Evolutionary conservation across 2,329 filamentous ascomycete genomes (phyloP), one percentile per base, ranked within the genome.

Genomic region (Trichoderma harzianum): DNA sequence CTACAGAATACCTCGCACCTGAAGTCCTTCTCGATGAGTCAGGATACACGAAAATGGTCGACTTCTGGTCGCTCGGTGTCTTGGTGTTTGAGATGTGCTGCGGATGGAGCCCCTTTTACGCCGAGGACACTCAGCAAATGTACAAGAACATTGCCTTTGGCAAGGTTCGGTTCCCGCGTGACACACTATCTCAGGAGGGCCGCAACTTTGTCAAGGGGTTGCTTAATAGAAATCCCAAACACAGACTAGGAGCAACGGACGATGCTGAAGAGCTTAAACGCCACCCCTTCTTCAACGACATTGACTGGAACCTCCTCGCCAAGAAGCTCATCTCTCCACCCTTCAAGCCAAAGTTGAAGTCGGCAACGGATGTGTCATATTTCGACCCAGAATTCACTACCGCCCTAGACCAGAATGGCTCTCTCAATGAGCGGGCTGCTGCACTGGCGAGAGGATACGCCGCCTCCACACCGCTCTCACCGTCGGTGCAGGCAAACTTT

Each of bases 91-190:
- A 99, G 82, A 99, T 99, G 96, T 99, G 96, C 85, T 99, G 96
- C 78, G 96, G 96, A 39, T 99, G 96, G 96, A 98, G 94, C 78
- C 96, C 96, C 0, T 99, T 99, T 83, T 99, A 98, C 77, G 96
- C 96, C 71, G 96, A 99, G 79, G 96, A 99, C 79, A 99, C 96
- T 0, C 96, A 99, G 82, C 96, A 99, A 82, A 99, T 99, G 96
- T 99, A 99, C 86, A 99, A 99, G 86, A 99, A 99, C 84, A 99
- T 99, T 80, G 96, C 96, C 0, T 99, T 99, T 79, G 96, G 96
- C 80, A 99, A 99, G 81, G 96, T 99, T 72, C 89, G 96, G 73
- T 99, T 99, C 81, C 96, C 96, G 8, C 90, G 95, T 75, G 96
- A 99, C 81, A 97, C 96, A 1, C 85, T 99, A 36, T 98, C 94